Conservation (phyloP, 441 rosid genomes). For the Populus hybrid region DNA sequence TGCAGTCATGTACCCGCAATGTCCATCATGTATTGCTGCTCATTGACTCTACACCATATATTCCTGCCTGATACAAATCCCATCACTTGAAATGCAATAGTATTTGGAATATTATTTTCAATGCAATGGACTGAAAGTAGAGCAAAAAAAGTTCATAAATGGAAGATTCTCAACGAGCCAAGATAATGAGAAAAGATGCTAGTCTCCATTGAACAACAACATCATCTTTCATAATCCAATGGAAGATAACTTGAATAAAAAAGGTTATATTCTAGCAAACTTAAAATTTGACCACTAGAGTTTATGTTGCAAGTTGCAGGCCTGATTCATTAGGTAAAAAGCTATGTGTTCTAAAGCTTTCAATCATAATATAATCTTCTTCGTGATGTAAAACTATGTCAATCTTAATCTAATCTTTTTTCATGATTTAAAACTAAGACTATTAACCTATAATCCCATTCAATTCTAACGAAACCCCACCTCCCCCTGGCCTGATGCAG, state of each 20-base stretch:
- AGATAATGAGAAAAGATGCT: background rate
- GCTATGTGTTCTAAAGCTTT: background rate
- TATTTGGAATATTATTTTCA: background rate
- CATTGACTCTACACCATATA: background rate
- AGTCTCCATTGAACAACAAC: background rate
- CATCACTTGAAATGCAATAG: background rate
- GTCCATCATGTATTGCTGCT: background rate
- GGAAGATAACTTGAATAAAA: background rate
- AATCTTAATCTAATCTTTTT: background rate
- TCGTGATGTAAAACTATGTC: background rate
- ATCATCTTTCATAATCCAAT: background rate
- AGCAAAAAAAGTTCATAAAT: background rate
- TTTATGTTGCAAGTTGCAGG: too few relatives aligned
- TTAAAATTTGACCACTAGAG: too few relatives aligned
- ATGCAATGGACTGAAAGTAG: background rate
- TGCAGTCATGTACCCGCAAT: background rate
- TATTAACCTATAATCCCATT: background rate
- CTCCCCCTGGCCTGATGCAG: background rate
- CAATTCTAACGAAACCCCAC: background rate
- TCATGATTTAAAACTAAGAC: too few relatives aligned
- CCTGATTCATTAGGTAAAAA: background rate
- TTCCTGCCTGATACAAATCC: background rate
- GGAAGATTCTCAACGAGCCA: background rate
- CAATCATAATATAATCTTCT: background rate
- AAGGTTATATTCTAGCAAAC: background rate